phyloP scores from a whole-genome alignment of 495 filamentous ascomycete species.

The Cetradonia linearis region DNA sequence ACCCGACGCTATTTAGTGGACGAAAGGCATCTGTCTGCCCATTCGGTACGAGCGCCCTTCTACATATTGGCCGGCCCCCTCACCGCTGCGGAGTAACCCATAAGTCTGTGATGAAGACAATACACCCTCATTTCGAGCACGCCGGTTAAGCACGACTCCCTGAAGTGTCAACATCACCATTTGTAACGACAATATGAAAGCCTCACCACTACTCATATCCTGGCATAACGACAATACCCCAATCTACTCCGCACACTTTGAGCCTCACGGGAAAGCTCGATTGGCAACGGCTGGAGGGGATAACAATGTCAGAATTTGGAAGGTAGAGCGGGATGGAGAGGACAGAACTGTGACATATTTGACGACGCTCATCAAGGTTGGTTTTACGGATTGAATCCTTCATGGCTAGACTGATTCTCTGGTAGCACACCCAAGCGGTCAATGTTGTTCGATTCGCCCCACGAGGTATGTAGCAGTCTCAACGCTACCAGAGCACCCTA shows the following conservation, averaged over 20 bases:
- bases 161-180: background rate
- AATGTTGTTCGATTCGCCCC: conserved; percentile 97
- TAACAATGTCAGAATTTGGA: conserved; percentile 95
- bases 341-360: conserved; percentile 81
- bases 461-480: conserved; percentile 48
- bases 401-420: background rate
- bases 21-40: background rate
- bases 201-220: conserved; percentile 78
- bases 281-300: conserved; percentile 92
- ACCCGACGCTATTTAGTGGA: background rate
- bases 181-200: conserved; percentile 59
- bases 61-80: conserved; percentile 8
- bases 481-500: conserved; percentile 13
- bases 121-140: background rate
- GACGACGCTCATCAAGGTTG: conserved; percentile 65
- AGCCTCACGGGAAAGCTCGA: conserved; percentile 84
- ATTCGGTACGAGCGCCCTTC: background rate
- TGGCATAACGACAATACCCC: conserved; percentile 95
- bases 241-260: conserved; percentile 93
- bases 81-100: background rate
- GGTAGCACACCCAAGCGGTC: conserved; percentile 79
- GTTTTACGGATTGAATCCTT: background rate
- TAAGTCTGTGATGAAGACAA: background rate
- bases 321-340: conserved; percentile 75
- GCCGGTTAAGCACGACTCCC: background rate